Conservation (phyloP, 306 rosid genomes). For the Potentilla sterilis region DNA sequence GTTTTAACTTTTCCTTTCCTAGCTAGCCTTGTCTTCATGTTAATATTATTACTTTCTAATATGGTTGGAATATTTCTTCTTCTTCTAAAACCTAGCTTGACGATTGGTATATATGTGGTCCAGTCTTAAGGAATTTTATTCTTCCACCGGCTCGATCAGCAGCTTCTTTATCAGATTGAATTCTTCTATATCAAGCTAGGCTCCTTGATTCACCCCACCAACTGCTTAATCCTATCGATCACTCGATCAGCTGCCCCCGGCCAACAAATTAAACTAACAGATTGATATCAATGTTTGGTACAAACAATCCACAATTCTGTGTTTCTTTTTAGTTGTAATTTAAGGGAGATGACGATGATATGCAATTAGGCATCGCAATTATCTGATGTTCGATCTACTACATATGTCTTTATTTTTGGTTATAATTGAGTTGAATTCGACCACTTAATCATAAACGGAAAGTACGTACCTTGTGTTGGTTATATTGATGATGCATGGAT, state of each 20-base stretch:
- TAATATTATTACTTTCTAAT: background rate
- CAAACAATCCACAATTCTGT: background rate
- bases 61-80: background rate
- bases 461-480: background rate
- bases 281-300: slow-evolving; percentile 5
- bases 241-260: background rate
- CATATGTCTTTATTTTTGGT: background rate
- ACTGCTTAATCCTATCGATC: background rate
- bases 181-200: background rate
- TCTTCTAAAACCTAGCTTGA: background rate
- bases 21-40: background rate
- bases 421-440: too few species aligned
- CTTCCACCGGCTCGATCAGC: background rate
- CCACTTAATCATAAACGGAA: background rate
- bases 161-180: background rate
- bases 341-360: background rate
- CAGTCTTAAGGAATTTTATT: background rate
- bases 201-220: background rate
- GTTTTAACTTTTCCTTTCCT: background rate
- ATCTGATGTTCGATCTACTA: background rate
- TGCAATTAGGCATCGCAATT: background rate
- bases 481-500: background rate
- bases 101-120: background rate
- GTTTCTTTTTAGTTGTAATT: background rate
- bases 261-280: background rate